Base-by-base conservation (phyloP, 257 asterid genomes). In the Prunella vulgaris region DNA sequence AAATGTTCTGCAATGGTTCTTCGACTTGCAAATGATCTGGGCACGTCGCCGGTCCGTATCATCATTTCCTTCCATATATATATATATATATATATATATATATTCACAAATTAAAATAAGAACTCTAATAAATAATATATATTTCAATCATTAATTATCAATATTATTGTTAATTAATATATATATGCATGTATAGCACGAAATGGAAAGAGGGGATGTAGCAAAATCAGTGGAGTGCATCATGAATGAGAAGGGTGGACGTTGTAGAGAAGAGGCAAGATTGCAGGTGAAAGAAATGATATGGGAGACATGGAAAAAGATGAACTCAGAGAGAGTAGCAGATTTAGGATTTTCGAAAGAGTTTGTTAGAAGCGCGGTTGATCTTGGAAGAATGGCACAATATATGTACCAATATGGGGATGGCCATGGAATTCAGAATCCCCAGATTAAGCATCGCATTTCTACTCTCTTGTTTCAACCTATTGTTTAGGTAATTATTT, bases 21-120 rank as follows among this genome's bases (percentile, higher is more conserved):
- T 2, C 74, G 93, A 0, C 74, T 90, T 4, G 64, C 74, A 0
- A 67, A 90, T 58, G 96, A 90, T 63, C 48, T 87, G 0, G 90
- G 77, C 60, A 87, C 95, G 12, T 86, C 90, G 0, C 30, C 49
- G 77, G 85, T 87, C 70, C 3, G 72, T 46, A 63, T 28, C 24
- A 57, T 44, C 7, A 32, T 14, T 5, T 4, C 4, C n/a, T 44
- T n/a, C 46, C 46, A 38, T 9, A 35, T 7, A 2, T 33, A n/a
- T n/a, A n/a, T n/a, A n/a, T n/a, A n/a, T n/a, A n/a, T n/a, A n/a
- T n/a, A n/a, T n/a, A n/a, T n/a, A n/a, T n/a, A n/a, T n/a, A n/a
- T n/a, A n/a, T n/a, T n/a, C n/a, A n/a, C 5, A 32, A 32, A 32
- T 32, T 32, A 3, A 32, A 25, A 32, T 5, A 5, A 35, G 12